Percentiles rank a stretch among this genome's conserved stretches.
Conservation (phyloP, 352 stramenopile genomes). For the Pythium sukuiense region DNA sequence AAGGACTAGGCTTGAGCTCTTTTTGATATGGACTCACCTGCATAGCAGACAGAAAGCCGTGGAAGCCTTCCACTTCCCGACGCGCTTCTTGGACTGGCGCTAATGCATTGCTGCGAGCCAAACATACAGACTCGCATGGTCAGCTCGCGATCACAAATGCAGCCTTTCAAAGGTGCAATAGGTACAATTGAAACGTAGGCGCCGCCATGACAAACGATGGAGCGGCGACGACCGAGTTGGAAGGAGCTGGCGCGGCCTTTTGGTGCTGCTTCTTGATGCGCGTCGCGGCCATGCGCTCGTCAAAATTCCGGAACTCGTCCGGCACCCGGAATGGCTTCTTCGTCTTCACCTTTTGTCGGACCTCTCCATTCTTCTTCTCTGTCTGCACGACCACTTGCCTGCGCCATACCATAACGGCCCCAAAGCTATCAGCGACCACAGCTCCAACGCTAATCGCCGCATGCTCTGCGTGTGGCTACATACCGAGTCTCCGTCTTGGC, state of each 20-base stretch:
- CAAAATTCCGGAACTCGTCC: constrained; percentile 75
- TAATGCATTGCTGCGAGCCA: constrained; percentile 8
- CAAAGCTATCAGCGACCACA: neutral
- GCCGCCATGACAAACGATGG: constrained; percentile 63
- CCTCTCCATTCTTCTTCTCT: constrained; percentile 41
- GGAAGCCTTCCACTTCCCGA: constrained; percentile 64
- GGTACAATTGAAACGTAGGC: constrained; percentile 76
- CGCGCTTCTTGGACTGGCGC: constrained; percentile 9
- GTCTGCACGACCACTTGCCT: constrained; percentile 38
- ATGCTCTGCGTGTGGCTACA: neutral
- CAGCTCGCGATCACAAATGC: neutral
- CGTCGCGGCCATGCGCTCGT: constrained; percentile 59
- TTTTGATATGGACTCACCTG: constrained; percentile 27
- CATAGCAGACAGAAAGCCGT: constrained; percentile 65
- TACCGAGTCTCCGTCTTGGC: constrained; percentile 66
- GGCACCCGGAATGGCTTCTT: constrained; percentile 31
- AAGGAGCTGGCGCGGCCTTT: constrained; percentile 17
- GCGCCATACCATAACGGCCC: neutral
- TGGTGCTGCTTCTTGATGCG: constrained; percentile 33
- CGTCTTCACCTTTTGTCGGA: constrained; percentile 35
- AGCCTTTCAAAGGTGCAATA: neutral
- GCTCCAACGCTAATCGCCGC: neutral
- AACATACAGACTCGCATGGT: neutral
- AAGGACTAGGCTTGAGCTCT: too few relatives aligned
- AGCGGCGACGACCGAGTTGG: constrained; percentile 40